phyloP scores from a whole-genome alignment of 2,329 filamentous ascomycete genomes.

The Fusarium sp. region DNA sequence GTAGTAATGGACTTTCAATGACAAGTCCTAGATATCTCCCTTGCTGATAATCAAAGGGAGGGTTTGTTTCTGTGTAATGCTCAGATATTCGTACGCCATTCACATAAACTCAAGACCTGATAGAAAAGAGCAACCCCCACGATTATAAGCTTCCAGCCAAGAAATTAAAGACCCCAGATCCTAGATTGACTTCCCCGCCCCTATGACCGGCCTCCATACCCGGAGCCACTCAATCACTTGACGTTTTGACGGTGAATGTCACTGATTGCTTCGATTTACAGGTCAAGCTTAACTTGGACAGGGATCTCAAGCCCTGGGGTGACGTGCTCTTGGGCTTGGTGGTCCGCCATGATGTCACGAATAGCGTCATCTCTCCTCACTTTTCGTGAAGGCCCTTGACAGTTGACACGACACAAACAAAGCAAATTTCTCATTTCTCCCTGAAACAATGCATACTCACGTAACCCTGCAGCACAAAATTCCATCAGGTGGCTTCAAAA shows the following conservation, averaged over 20 bases:
- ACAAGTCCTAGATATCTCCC: background rate
- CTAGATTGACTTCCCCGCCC: constrained; percentile 11
- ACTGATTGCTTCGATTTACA: constrained; percentile 23
- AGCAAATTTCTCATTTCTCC: constrained; percentile 20
- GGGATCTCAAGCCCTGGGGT: constrained; percentile 19
- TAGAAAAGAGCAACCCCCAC: constrained; percentile 4
- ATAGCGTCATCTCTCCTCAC: constrained; percentile 34
- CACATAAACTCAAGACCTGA: background rate
- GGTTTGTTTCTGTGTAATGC: background rate
- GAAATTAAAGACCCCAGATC: background rate
- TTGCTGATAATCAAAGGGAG: background rate
- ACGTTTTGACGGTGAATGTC: background rate
- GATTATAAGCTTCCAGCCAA: constrained; percentile 25
- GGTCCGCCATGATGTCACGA: constrained; percentile 44
- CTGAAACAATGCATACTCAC: constrained; percentile 16
- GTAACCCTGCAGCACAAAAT: constrained; percentile 22
- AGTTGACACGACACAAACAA: constrained; percentile 7
- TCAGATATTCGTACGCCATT: background rate
- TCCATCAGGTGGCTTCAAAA: constrained; percentile 4
- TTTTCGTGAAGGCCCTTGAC: background rate
- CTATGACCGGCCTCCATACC: constrained; percentile 16
- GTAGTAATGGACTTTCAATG: background rate
- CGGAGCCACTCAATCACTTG: constrained; percentile 11
- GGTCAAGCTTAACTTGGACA: constrained; percentile 24
- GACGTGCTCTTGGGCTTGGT: constrained; percentile 5